Conservation (phyloP, 2,329 filamentous ascomycete genomes). For the Canariomyces notabilis region DNA sequence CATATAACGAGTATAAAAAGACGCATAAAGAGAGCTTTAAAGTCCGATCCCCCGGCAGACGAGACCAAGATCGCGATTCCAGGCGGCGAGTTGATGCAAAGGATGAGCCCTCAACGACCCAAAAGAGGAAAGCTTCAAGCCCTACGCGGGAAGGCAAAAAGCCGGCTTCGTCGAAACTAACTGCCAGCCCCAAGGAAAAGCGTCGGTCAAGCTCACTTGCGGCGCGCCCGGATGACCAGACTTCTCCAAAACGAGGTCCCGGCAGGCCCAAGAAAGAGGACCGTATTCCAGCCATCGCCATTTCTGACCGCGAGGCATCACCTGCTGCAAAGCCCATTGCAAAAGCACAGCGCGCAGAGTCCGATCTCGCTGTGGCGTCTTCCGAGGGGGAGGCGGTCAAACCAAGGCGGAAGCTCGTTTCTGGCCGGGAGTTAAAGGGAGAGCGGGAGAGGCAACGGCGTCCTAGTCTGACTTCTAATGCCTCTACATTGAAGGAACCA, state of each 20-base stretch:
- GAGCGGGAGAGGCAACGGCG: slow-evolving; percentile 56
- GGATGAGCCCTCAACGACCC: slow-evolving; percentile 37
- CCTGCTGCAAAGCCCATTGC: slow-evolving; percentile 43
- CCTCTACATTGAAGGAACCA: slow-evolving; percentile 49
- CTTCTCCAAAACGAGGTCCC: slow-evolving; percentile 46
- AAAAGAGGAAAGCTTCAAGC: slow-evolving; percentile 46
- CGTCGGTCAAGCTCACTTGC: slow-evolving; percentile 40
- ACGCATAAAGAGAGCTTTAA: slow-evolving; percentile 44
- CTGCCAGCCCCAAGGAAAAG: slow-evolving; percentile 47
- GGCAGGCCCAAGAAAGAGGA: slow-evolving; percentile 54
- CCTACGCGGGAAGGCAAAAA: slow-evolving; percentile 47
- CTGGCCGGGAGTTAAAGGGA: slow-evolving; percentile 56
- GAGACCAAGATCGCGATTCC: slow-evolving; percentile 39
- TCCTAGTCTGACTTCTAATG: slow-evolving; percentile 52
- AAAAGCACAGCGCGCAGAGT: slow-evolving; percentile 50
- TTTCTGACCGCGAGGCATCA: slow-evolving; percentile 50
- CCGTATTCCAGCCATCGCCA: slow-evolving; percentile 40
- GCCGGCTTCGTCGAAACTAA: slow-evolving; percentile 29
- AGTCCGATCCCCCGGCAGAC: slow-evolving; percentile 45
- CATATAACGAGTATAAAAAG: slow-evolving; percentile 62
- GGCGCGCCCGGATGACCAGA: slow-evolving; percentile 42
- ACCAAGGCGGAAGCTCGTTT: slow-evolving; percentile 58
- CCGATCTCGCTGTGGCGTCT: slow-evolving; percentile 47
- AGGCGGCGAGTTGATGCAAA: slow-evolving; percentile 42
- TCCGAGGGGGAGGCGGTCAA: slow-evolving; percentile 56